phyloP scores from a whole-genome alignment of 257 asterid species.

The Fraxinus cuspidata region DNA sequence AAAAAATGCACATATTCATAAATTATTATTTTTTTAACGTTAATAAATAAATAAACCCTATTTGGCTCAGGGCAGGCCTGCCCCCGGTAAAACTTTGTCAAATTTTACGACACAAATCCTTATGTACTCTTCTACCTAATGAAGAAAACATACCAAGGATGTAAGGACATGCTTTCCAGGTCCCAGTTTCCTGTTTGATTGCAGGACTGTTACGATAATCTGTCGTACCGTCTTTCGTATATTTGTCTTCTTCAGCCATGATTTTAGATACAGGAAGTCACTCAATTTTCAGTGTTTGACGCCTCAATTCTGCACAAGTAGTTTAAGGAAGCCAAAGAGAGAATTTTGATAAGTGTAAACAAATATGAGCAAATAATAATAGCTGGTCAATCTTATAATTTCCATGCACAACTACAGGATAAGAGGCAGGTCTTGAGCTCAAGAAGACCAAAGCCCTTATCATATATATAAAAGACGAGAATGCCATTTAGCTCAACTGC shows the following conservation, averaged over 20 bases:
- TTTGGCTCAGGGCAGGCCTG: too few relatives aligned
- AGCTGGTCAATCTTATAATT: neutral
- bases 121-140: neutral
- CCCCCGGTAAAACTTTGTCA: neutral
- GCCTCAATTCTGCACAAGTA: neutral
- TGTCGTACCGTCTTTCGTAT: slow-evolving; percentile 60
- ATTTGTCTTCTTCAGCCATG: slow-evolving; percentile 45
- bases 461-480: too few relatives aligned
- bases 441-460: neutral
- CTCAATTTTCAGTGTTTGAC: neutral
- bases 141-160: slow-evolving; percentile 51
- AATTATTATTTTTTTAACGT: too few relatives aligned
- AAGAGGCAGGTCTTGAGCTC: neutral
- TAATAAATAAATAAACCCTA: too few relatives aligned
- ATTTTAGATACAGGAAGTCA: neutral
- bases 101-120: neutral
- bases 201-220: slow-evolving; percentile 61
- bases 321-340: neutral
- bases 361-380: neutral
- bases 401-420: neutral
- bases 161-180: slow-evolving; percentile 81
- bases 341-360: neutral
- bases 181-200: slow-evolving; percentile 51
- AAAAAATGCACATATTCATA: too few relatives aligned
- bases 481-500: too few relatives aligned